Evolutionary conservation across 805 yeast genomes (phyloP), one percentile per base, ranked within the genome.

Genomic region (Starmerella kuoi): DNA sequence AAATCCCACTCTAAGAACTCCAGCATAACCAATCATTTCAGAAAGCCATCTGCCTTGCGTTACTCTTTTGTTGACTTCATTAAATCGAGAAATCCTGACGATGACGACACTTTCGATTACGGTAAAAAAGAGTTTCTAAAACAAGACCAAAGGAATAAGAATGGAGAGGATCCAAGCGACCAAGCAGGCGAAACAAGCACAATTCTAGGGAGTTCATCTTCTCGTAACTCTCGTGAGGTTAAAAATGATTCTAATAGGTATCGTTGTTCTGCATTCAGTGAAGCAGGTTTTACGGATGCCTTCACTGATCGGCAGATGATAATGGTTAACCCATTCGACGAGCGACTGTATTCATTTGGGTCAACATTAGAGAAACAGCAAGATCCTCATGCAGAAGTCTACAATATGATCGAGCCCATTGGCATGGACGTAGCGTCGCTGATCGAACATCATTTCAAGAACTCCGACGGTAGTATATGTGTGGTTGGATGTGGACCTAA

Each of bases 381-480:
- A 23, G 21, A 27, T 4, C 22, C 21, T n/a, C 18, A 17, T 5
- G 42, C 25, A 28, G 41, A n/a, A 19, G 17, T 42, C 1, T 27
- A 22, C 11, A 17, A 15, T 11, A 19, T 22, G n/a, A 33, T 47
- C 21, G 40, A 41, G 40, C 48, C 46, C 5, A 25, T 35, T 11
- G 42, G 47, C 8, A 46, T 46, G 50, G 50, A 42, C 25, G 34
- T 46, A 15, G 22, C 45, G 19, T 12, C 35, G 2, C 32, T 48
- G n/a, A 26, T 41, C 11, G 27, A 27, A 31, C 26, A 38, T 14
- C 35, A 42, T 24, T 37, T 46, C 37, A 28, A 26, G 35, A 33
- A 30, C 24, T 36, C 46, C 14, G 41, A 48, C 19, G 62, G 32
- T 56, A 69, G 42, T 56, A 75, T 39, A 60, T 64, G 26, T 44